These are phyloP conservation scores for Boletus coccyginus DNA, from an alignment of 768 basidiomycete genomes.

Conservation along the genomic window DNA sequence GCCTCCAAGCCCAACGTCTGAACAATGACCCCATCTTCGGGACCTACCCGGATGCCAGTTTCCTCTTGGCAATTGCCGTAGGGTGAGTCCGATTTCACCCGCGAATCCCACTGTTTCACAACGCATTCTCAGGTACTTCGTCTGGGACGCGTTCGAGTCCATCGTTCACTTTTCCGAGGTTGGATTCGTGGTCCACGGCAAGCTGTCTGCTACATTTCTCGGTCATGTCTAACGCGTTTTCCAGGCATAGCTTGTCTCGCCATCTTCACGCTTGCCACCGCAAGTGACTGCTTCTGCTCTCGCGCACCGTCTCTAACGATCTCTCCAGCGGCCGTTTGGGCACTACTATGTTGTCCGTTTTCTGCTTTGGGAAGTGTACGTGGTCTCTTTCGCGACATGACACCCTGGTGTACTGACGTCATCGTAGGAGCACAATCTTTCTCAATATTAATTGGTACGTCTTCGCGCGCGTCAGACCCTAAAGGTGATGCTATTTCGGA, in stretches of 20 bases:
- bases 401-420: slow-evolving; percentile 3
- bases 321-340: slow-evolving; percentile 63
- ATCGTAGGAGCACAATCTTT: slow-evolving; percentile 72
- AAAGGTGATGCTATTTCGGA: neutral
- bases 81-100: slow-evolving; percentile 45
- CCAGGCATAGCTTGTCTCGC: slow-evolving; percentile 59
- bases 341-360: slow-evolving; percentile 78
- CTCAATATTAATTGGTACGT: slow-evolving; percentile 83
- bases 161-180: slow-evolving; percentile 63
- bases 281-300: slow-evolving; percentile 34
- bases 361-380: slow-evolving; percentile 79
- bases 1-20: slow-evolving; percentile 47
- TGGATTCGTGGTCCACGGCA: slow-evolving; percentile 79
- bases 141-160: slow-evolving; percentile 81
- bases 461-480: neutral
- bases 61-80: slow-evolving; percentile 63
- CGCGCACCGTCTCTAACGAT: slow-evolving; percentile 1
- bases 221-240: neutral
- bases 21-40: slow-evolving; percentile 70
- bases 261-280: slow-evolving; percentile 71
- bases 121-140: slow-evolving; percentile 53
- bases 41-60: slow-evolving; percentile 58
- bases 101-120: neutral
- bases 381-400: slow-evolving; percentile 1
- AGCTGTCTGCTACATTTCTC: slow-evolving; percentile 10